Evolutionary conservation across 805 yeast species (phyloP).

Genomic region (Diddensiella transvaalensis): DNA sequence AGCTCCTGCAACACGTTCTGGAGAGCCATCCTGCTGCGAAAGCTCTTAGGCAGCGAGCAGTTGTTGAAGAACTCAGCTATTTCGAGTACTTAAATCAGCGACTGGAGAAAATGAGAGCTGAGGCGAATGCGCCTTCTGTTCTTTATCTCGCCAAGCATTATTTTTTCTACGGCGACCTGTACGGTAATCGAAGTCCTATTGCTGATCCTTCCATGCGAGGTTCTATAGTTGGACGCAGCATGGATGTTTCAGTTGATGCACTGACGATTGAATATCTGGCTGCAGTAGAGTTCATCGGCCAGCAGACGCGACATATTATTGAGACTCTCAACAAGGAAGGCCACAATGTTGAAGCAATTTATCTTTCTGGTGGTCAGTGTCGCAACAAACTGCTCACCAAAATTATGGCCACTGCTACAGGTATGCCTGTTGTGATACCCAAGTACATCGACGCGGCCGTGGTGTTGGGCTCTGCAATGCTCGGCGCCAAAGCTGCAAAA

Average conservation of each 20-base stretch:
- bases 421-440: conserved; percentile 87
- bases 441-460: conserved; percentile 96
- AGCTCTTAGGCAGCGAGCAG: conserved; percentile 65
- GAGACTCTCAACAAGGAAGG: conserved; percentile 81
- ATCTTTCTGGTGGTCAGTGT: conserved; percentile 96
- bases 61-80: conserved; percentile 57
- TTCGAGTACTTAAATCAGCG: conserved; percentile 79
- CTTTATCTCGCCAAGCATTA: conserved; percentile 77
- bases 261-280: conserved; percentile 83
- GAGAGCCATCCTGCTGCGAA: conserved; percentile 84
- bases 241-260: conserved; percentile 83
- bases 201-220: conserved; percentile 95
- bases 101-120: conserved; percentile 61
- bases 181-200: conserved; percentile 96
- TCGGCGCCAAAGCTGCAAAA: conserved; percentile 89
- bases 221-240: conserved; percentile 83
- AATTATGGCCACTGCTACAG: conserved; percentile 88
- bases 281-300: conserved; percentile 96
- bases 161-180: conserved; percentile 93
- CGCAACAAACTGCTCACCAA: conserved; percentile 87
- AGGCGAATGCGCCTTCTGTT: conserved; percentile 61
- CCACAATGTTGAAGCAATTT: conserved; percentile 69
- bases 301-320: conserved; percentile 93
- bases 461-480: conserved; percentile 89
- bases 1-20: conserved; percentile 81